These are phyloP conservation scores for Aspergillus coremiiformis DNA, from an alignment of 495 filamentous ascomycete genomes.

Conservation along the genomic window DNA sequence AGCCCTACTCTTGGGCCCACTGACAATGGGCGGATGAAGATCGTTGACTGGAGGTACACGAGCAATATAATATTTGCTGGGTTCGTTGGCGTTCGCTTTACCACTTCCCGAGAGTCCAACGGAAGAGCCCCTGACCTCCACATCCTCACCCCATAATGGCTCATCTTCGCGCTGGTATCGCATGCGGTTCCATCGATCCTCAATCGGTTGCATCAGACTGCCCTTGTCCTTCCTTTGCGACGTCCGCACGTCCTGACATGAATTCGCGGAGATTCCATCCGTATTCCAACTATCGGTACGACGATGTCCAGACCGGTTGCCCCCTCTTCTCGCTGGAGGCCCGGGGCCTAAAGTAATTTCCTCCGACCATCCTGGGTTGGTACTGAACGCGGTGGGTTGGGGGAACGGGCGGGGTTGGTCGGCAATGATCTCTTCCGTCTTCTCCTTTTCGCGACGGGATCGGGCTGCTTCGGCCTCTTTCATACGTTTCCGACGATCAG, in stretches of 20 bases:
- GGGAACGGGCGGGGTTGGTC: constrained; percentile 66
- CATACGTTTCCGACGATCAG: constrained; percentile 55
- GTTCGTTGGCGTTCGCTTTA: constrained; percentile 31
- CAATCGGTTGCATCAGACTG: constrained; percentile 30
- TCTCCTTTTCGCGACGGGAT: constrained; percentile 51
- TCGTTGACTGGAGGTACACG: constrained; percentile 77
- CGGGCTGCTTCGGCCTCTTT: constrained; percentile 59
- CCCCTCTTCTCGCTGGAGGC: constrained; percentile 52
- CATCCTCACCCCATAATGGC: constrained; percentile 60
- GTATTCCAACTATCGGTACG: constrained; percentile 45
- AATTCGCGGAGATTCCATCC: constrained; percentile 16
- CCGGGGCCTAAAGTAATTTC: constrained; percentile 76
- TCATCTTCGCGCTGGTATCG: constrained; percentile 82
- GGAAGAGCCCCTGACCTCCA: constrained; percentile 40
- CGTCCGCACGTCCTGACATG: constrained; percentile 22
- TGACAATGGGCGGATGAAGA: constrained; percentile 77
- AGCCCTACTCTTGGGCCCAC: constrained; percentile 57
- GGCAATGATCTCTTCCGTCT: constrained; percentile 41
- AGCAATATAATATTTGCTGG: constrained; percentile 55
- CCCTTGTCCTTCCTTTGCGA: constrained; percentile 28
- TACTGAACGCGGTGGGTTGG: constrained; percentile 74
- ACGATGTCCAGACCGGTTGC: constrained; percentile 39
- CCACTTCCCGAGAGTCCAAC: constrained; percentile 47
- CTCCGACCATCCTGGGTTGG: constrained; percentile 79
- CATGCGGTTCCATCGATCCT: constrained; percentile 62